Conservation (phyloP, 805 yeast genomes). For the Teunomyces cretensis region DNA sequence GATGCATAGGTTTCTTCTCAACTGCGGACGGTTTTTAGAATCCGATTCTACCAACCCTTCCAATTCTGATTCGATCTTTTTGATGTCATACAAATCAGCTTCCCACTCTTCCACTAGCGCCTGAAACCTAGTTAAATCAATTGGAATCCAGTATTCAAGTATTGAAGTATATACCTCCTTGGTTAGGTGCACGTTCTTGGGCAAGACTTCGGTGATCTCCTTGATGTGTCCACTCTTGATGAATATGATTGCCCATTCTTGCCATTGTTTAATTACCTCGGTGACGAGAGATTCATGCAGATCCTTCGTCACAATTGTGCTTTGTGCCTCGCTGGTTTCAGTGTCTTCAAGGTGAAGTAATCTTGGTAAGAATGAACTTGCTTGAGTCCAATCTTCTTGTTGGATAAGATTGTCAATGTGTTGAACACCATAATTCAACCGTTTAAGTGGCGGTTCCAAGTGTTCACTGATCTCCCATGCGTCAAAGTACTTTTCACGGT, state of each 20-base stretch:
- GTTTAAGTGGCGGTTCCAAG: conserved; percentile 47
- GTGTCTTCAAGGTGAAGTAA: conserved; percentile 17
- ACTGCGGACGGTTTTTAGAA: background rate
- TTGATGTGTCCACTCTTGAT: conserved; percentile 46
- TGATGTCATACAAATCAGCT: conserved; percentile 46
- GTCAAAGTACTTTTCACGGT: conserved; percentile 50
- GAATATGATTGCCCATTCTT: conserved; percentile 56
- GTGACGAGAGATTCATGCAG: conserved; percentile 15
- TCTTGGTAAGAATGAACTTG: conserved; percentile 47
- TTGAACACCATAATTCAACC: conserved; percentile 60
- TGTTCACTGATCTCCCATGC: conserved; percentile 80
- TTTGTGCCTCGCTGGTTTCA: conserved; percentile 29
- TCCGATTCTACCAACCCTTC: conserved; percentile 42
- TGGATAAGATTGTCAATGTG: conserved; percentile 48
- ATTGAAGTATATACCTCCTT: conserved; percentile 36
- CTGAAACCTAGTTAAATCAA: conserved; percentile 31
- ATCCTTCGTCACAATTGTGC: conserved; percentile 23
- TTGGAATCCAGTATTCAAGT: conserved; percentile 48
- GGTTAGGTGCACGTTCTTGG: conserved; percentile 41
- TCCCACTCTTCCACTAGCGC: conserved; percentile 59
- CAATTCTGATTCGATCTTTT: conserved; percentile 42
- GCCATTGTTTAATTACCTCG: conserved; percentile 54
- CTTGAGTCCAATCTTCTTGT: conserved; percentile 52
- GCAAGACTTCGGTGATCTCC: conserved; percentile 55
- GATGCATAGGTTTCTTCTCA: conserved; percentile 48